Evolutionary conservation across 2,329 filamentous ascomycete species (phyloP).

Genomic region (Colletotrichum plurivorum): DNA sequence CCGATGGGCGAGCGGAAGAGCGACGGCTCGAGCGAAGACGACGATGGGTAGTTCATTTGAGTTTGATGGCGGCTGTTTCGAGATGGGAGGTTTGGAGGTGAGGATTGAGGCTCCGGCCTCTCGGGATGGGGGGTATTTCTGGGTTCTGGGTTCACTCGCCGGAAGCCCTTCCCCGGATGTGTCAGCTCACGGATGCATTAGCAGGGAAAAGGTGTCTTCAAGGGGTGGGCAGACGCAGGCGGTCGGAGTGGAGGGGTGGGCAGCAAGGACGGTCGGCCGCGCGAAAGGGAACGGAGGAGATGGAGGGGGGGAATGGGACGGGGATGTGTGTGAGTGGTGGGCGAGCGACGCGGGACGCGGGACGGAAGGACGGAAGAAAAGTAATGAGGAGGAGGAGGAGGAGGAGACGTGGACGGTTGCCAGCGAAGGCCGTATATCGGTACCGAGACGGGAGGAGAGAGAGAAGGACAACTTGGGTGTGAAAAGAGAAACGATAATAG

Average conservation of each 20-base stretch:
- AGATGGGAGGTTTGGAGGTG: constrained; percentile 4
- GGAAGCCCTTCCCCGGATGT: constrained; percentile 40
- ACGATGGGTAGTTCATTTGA: constrained; percentile 28
- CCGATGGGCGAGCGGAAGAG: constrained; percentile 4
- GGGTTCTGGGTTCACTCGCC: constrained; percentile 38
- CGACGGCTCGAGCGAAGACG: constrained; percentile 21
- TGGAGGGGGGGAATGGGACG: constrained; percentile 16
- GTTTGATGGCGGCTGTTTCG: not conserved
- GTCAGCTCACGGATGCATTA: constrained; percentile 41
- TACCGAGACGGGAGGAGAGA: constrained; percentile 12
- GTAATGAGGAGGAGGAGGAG: not conserved
- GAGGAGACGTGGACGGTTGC: constrained; percentile 10
- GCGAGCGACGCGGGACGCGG: constrained; percentile 3
- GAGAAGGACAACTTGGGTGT: not conserved
- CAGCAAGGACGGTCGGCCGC: constrained; percentile 19
- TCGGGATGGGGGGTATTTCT: constrained; percentile 31
- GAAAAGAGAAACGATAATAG: not conserved
- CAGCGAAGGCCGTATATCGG: constrained; percentile 7
- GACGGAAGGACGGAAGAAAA: constrained; percentile 11
- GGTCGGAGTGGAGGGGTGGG: constrained; percentile 19
- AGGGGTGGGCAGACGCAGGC: constrained; percentile 28
- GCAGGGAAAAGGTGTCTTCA: constrained; percentile 33
- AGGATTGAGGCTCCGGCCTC: constrained; percentile 31
- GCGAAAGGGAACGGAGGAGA: constrained; percentile 13
- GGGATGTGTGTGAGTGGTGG: constrained; percentile 29